A percentile compares a stretch with the other conserved stretches of the same genome.
Conservation (phyloP, 208 protist genomes). For the Acanthamoeba healyi region DNA sequence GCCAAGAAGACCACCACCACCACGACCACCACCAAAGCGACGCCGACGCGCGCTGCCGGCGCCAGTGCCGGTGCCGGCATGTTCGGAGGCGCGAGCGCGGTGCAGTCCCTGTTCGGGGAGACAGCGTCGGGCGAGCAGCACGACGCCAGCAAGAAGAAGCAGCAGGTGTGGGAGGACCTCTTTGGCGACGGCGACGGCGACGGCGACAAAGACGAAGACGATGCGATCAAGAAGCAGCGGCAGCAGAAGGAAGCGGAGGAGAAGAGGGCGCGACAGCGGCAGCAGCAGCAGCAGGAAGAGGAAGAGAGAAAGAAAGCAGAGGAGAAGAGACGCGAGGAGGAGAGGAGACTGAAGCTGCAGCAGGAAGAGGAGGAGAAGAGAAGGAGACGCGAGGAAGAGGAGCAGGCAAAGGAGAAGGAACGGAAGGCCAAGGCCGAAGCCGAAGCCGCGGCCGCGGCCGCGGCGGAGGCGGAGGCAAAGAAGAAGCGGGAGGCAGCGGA, state of each 20-base stretch:
- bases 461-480: not conserved
- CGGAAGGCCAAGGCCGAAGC: not conserved
- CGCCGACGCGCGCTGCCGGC: not conserved
- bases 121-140: not conserved
- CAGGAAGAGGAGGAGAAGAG: not conserved
- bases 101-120: not conserved
- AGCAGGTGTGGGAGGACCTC: constrained; percentile 44
- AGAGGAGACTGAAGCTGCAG: not conserved
- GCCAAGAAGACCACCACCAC: not conserved
- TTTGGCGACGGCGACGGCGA: not conserved
- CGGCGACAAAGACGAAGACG: not conserved
- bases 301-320: not conserved
- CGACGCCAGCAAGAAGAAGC: constrained; percentile 1
- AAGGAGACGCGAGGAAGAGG: not conserved
- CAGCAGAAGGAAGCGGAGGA: not conserved
- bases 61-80: not conserved
- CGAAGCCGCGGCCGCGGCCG: not conserved
- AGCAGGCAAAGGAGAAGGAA: not conserved
- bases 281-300: not conserved
- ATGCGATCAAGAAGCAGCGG: not conserved
- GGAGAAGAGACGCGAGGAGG: not conserved
- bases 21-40: not conserved
- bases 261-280: not conserved
- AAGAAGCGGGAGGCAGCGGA: not conserved
- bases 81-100: not conserved